phyloP scores from a whole-genome alignment of 305 asterid species.

The Andrographis paniculata region DNA sequence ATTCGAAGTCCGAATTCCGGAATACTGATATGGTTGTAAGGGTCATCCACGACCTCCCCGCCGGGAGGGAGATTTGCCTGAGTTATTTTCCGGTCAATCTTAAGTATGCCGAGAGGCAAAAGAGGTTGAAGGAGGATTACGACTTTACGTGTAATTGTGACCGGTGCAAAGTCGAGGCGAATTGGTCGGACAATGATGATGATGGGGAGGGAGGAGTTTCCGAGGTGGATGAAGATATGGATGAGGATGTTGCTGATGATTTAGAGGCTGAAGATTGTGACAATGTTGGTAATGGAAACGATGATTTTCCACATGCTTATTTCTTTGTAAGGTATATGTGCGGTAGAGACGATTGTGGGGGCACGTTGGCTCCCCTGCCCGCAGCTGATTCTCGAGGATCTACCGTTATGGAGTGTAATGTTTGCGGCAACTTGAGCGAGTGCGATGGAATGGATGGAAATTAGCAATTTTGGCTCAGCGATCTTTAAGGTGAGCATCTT shows the following conservation, averaged over 20 bases:
- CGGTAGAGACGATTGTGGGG: slow-evolving; percentile 61
- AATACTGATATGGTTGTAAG: slow-evolving; percentile 60
- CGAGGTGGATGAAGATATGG: slow-evolving; percentile 37
- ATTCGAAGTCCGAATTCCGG: slow-evolving; percentile 23
- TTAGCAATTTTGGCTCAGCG: slow-evolving; percentile 8
- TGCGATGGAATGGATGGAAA: slow-evolving; percentile 27
- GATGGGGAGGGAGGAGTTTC: slow-evolving; percentile 34
- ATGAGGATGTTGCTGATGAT: slow-evolving; percentile 34
- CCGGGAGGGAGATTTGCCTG: slow-evolving; percentile 69
- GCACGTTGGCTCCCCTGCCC: slow-evolving; percentile 87
- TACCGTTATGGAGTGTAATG: slow-evolving; percentile 70
- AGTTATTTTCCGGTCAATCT: slow-evolving; percentile 86
- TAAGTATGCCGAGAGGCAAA: slow-evolving; percentile 68
- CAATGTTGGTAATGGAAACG: slow-evolving; percentile 25
- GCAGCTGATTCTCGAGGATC: slow-evolving; percentile 36
- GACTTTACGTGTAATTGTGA: slow-evolving; percentile 75
- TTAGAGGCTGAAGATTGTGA: slow-evolving; percentile 24
- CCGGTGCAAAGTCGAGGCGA: slow-evolving; percentile 87
- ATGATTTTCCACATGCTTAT: slow-evolving; percentile 75
- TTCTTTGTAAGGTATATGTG: slow-evolving; percentile 79
- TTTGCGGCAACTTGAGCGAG: slow-evolving; percentile 58
- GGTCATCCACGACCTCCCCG: slow-evolving; percentile 66
- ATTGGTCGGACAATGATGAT: slow-evolving; percentile 79
- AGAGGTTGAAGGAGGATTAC: slow-evolving; percentile 74
- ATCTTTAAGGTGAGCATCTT: too few relatives aligned